phyloP scores from a whole-genome alignment of 805 yeast species.

The Saccharomyces paradoxus region DNA sequence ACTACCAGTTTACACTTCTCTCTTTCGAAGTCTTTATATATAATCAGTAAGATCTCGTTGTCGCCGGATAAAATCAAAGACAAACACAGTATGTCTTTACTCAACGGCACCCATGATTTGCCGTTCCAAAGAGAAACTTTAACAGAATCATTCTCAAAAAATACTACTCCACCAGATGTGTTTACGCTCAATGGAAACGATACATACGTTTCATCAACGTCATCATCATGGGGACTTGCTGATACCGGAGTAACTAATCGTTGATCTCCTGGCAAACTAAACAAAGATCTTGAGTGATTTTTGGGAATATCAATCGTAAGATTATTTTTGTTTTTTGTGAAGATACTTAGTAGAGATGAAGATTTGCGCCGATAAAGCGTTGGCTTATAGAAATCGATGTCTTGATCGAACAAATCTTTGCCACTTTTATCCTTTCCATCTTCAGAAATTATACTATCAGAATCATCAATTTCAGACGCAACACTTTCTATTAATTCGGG shows the following conservation, averaged over 20 bases:
- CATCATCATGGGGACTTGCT: neutral
- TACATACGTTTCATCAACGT: neutral
- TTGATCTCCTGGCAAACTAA: neutral
- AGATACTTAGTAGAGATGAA: conserved; percentile 23
- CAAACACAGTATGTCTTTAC: conserved; percentile 5
- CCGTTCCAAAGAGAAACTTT: conserved; percentile 22
- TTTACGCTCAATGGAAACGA: conserved; percentile 9
- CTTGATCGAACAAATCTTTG: conserved; percentile 11
- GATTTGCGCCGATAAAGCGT: conserved; percentile 15
- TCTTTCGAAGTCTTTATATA: conserved; percentile 6
- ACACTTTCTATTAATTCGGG: neutral
- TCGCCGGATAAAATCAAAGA: neutral
- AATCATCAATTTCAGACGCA: conserved; percentile 4
- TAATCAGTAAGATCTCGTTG: conserved; percentile 8
- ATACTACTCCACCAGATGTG: conserved; percentile 2
- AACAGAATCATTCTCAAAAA: conserved; percentile 12
- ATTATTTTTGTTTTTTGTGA: conserved; percentile 16
- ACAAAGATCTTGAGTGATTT: conserved; percentile 1
- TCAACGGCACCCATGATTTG: conserved; percentile 17
- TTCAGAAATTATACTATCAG: conserved; percentile 17
- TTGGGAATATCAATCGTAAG: conserved; percentile 7
- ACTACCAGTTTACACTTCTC: conserved; percentile 11
- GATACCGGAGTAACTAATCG: neutral
- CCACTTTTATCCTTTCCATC: neutral
- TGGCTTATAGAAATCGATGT: conserved; percentile 17